phyloP scores from a whole-genome alignment of 352 stramenopile species.

The Poterioochromonas sp. region DNA sequence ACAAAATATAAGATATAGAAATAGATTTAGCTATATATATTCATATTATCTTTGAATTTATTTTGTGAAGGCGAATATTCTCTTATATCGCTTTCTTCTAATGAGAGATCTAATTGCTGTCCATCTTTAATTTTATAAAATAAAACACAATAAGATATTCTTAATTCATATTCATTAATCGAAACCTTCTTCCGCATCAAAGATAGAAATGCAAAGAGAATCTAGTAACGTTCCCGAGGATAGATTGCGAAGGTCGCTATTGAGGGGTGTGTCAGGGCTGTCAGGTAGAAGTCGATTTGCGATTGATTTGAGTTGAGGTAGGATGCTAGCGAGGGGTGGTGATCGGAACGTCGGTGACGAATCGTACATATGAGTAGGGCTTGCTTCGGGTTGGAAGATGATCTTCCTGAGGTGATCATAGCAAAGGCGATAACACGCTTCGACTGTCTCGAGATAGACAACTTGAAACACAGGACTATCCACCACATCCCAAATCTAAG shows the following conservation, averaged over 20 bases:
- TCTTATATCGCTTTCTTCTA: no score
- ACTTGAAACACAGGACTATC: background rate
- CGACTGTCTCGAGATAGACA: background rate
- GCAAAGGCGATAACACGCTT: background rate
- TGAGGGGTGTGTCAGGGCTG: background rate
- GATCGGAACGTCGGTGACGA: no score
- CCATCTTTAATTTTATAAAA: no score
- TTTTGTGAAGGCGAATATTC: no score
- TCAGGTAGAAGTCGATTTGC: background rate
- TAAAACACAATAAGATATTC: no score
- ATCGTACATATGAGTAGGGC: no score
- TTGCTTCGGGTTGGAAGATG: background rate
- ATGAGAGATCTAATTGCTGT: no score
- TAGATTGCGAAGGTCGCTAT: background rate
- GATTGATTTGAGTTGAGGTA: background rate
- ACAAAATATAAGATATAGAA: no score
- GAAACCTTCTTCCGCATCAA: background rate
- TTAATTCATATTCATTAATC: no score
- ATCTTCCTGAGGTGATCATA: background rate
- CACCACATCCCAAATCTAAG: background rate
- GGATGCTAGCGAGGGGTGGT: background rate
- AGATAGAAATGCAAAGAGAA: background rate
- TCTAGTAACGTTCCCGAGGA: background rate
- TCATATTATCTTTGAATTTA: no score
- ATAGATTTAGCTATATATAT: no score